Evolutionary conservation across 768 basidiomycete genomes (phyloP), one percentile per base, ranked within the genome.

Genomic region (Sarcomyxa edulis): DNA sequence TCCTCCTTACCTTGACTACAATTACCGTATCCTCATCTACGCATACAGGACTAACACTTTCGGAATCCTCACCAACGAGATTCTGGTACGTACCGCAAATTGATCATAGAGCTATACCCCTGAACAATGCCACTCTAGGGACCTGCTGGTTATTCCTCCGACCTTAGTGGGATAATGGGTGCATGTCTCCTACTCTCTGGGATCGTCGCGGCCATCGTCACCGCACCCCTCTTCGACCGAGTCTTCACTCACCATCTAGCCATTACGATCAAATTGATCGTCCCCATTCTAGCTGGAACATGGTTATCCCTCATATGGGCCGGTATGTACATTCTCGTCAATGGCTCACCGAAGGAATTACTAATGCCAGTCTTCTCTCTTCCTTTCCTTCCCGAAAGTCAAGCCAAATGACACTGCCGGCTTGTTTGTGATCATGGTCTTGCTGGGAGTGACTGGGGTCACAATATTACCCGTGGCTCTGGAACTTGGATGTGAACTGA

Each of bases 301-400:
- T 91, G 87, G 86, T 55, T 91, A 10, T 74, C 77, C 4, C 60
- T 91, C 12, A 81, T 92, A 22, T 92, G 87, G 89, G 86, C 81
- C 35, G 76, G 86, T 85, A 52, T 19, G 73, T 55, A 27, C 9
- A 8, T 33, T 27, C 3, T 16, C 38, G 16, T n/a, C n/a, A n/a
- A n/a, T n/a, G n/a, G n/a, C n/a, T n/a, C n/a, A n/a, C n/a, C n/a
- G n/a, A n/a, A n/a, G n/a, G n/a, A 12, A 7, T 15, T 9, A 9
- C 12, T 19, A 12, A 25, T 23, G 15, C 34, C 3, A 23, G 22
- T 19, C 20, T 18, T 28, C n/a, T 27, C 23, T 32, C 37, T 15
- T 22, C 16, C 40, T n/a, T 38, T 48, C 21, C 43, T 29, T 29
- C 12, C n/a, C 40, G 34, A 29, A 49, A 85, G 86, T 84, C 25